Base-by-base conservation (phyloP, 1,139 yeast genomes). In the Blastobotrys raffinosifermentans region DNA sequence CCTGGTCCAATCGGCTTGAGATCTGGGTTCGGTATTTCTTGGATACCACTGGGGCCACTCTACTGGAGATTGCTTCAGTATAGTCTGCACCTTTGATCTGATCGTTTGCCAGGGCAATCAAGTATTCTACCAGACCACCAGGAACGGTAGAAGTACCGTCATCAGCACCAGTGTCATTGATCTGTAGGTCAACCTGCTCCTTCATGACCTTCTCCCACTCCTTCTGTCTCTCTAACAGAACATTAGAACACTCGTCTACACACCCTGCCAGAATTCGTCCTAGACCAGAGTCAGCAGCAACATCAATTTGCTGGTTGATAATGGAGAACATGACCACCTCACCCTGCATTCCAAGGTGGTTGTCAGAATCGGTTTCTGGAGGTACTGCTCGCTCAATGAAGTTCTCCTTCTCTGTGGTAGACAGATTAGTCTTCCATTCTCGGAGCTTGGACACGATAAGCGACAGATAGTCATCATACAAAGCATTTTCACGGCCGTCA, bases 281-380 rank as follows among this genome's bases (percentile, higher is more conserved):
- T 57, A 84, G 89, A 2, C 87, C 86, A 2, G 94, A 79, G 27
- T 82, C 91, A 0, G 91, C 86, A 0, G 95, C 94, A 8, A 84
- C 93, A 49, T 84, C 94, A n/a, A 87, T 81, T 57, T 87, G 96
- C 55, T 86, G 95, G 22, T 82, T 80, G 44, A 87, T 75, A 79
- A 87, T 83, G 35, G 83, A 76, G 57, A 85, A 78, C 35, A 86
- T 85, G 39, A 77, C 81, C 17, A 80, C 84, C 10, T 85, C 80
- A 5, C 66, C 67, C 46, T 77, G 79, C 40, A 85, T 64, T 23
- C 80, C 84, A 27, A 76, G 63, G 32, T 67, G 61, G n/a, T 77
- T 71, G 29, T 80, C 75, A 16, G 79, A 74, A 49, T 82, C 86
- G 10, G 69, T 62, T 41, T 80, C 91, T 1, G 96, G 96, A 4